Conservation (phyloP, 2,329 filamentous ascomycete species). For the Aureobasidium sp. region DNA sequence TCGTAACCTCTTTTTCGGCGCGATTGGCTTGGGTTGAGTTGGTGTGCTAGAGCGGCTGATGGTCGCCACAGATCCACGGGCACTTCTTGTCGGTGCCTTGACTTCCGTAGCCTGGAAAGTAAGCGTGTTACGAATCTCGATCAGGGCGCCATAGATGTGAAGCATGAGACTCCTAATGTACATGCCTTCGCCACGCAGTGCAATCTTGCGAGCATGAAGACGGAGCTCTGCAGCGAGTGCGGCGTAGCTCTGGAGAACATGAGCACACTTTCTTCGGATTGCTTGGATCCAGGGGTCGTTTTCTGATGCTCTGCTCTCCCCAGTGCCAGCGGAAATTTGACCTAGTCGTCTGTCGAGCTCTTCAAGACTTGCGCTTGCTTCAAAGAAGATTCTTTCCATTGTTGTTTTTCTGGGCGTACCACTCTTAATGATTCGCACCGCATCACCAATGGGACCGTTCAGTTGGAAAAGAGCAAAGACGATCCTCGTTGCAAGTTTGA, state of each 20-base stretch:
- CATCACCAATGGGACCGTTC: conserved; percentile 15
- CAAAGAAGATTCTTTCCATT: conserved; percentile 27
- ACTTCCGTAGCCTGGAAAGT: conserved; percentile 40
- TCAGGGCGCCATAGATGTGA: conserved; percentile 48
- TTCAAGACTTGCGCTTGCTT: conserved; percentile 47
- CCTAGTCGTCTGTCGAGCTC: conserved; percentile 47
- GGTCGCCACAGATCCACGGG: conserved; percentile 23
- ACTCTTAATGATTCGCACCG: conserved; percentile 14
- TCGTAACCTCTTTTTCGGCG: conserved; percentile 35
- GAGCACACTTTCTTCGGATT: conserved; percentile 33
- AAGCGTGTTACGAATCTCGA: conserved; percentile 53
- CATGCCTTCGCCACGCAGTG: conserved; percentile 46
- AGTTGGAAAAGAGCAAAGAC: conserved; percentile 15
- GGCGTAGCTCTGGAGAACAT: conserved; percentile 43
- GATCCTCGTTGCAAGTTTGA: conserved; percentile 14
- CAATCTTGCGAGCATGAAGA: conserved; percentile 41
- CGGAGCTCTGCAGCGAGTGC: conserved; percentile 42
- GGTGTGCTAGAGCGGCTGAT: conserved; percentile 34
- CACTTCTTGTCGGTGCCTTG: conserved; percentile 18
- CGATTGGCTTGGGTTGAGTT: conserved; percentile 36
- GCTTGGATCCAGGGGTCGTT: conserved; percentile 15
- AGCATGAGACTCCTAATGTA: conserved; percentile 51
- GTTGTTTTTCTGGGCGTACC: conserved; percentile 12
- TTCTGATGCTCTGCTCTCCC: conserved; percentile 34
- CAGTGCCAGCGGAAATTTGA: conserved; percentile 38